Evolutionary conservation across 2,329 filamentous ascomycete species (phyloP).

Genomic region (Penicillium decumbens): DNA sequence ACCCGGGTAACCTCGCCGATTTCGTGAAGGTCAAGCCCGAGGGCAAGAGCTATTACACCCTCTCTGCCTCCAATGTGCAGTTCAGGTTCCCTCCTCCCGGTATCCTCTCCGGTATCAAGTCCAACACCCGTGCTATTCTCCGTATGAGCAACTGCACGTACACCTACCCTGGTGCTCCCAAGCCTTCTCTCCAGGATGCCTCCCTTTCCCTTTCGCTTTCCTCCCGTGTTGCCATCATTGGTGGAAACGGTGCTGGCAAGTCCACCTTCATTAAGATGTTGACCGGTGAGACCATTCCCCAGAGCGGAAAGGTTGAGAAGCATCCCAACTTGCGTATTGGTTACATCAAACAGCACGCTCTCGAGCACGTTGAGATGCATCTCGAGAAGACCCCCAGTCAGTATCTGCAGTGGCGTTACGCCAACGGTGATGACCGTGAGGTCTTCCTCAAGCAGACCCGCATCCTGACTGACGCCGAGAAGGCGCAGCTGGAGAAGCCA

Average conservation of each 20-base stretch:
- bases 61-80: conserved; percentile 79
- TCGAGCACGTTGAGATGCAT: conserved; percentile 99
- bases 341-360: conserved; percentile 98
- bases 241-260: conserved; percentile 95
- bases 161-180: conserved; percentile 83
- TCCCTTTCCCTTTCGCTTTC: conserved; percentile 85
- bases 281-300: conserved; percentile 84
- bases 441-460: conserved; percentile 97
- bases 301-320: conserved; percentile 85
- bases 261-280: conserved; percentile 97
- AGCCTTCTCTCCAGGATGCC: conserved; percentile 82
- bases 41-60: conserved; percentile 95
- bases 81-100: conserved; percentile 98
- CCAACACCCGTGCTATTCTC: conserved; percentile 85
- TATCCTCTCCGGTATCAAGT: conserved; percentile 93
- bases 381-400: conserved; percentile 98
- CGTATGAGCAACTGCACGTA: conserved; percentile 89
- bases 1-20: conserved; percentile 49
- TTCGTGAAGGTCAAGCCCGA: conserved; percentile 90
- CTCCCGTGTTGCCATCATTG: conserved; percentile 92
- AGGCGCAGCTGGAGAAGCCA: conserved; percentile 83
- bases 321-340: conserved; percentile 98
- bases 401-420: conserved; percentile 97
- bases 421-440: conserved; percentile 93
- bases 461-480: conserved; percentile 77